Evolutionary conservation across 1,139 yeast species (phyloP).

Genomic region (Pichia sp.): DNA sequence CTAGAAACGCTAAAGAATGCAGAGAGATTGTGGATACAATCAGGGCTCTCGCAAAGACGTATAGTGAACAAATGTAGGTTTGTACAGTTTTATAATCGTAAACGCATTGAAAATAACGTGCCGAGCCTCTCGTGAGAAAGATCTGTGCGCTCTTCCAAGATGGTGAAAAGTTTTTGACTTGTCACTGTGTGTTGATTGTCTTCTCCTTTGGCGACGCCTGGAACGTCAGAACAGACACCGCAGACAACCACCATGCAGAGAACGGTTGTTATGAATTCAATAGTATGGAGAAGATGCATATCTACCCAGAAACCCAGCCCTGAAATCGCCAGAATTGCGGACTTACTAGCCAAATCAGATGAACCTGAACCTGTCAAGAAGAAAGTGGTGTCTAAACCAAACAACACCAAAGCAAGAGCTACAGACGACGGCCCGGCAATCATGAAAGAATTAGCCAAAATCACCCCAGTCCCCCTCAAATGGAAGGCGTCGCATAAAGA

Average conservation of each 20-base stretch:
- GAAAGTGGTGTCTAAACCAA: neutral
- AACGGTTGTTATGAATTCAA: no score
- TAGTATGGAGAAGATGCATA: no score
- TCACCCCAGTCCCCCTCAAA: constrained; percentile 1
- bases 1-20: constrained; percentile 59
- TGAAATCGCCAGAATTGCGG: no score
- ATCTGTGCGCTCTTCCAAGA: neutral
- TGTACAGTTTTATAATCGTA: neutral
- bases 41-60: constrained; percentile 28
- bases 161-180: neutral
- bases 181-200: no score
- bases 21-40: constrained; percentile 74
- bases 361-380: neutral
- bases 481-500: constrained; percentile 14
- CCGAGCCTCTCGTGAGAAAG: neutral
- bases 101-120: neutral
- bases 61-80: constrained; percentile 10
- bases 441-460: constrained; percentile 6
- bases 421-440: neutral
- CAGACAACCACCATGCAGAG: no score
- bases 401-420: neutral
- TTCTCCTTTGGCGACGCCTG: no score
- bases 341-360: neutral
- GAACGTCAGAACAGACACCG: no score
- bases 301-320: no score